Conservation (phyloP, 2,329 filamentous ascomycete species). For the Cadophora sp. region DNA sequence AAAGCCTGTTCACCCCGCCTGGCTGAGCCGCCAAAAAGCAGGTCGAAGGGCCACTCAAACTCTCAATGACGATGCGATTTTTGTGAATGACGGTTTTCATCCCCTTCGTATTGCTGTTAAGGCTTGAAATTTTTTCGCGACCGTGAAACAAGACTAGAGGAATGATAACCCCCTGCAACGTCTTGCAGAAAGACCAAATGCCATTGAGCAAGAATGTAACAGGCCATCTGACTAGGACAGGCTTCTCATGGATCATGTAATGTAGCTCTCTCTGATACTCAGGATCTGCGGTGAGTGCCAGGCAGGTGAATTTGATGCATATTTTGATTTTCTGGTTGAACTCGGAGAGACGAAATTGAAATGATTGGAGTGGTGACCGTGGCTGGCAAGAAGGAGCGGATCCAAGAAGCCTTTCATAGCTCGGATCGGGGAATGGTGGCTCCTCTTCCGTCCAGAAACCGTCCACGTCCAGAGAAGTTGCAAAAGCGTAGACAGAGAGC, state of each 20-base stretch:
- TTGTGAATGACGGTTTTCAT: constrained; percentile 17
- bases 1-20: neutral
- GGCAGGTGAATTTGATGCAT: constrained; percentile 51
- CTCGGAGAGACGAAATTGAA: constrained; percentile 15
- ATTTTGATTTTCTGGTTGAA: constrained; percentile 51
- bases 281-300: constrained; percentile 52
- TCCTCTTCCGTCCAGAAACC: constrained; percentile 7
- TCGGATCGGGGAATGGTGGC: constrained; percentile 15
- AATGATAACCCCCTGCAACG: neutral
- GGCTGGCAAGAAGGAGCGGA: constrained; percentile 7
- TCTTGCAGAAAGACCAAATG: constrained; percentile 53
- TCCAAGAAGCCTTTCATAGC: constrained; percentile 17
- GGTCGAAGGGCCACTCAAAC: constrained; percentile 55
- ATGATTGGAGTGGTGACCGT: neutral
- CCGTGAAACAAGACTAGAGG: constrained; percentile 18
- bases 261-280: constrained; percentile 54
- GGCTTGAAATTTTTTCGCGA: constrained; percentile 2
- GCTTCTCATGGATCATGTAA: constrained; percentile 35
- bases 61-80: constrained; percentile 37
- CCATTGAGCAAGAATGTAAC: constrained; percentile 47
- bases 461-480: constrained; percentile 15
- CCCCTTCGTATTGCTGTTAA: constrained; percentile 12
- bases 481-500: constrained; percentile 17
- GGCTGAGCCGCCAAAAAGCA: constrained; percentile 48
- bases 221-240: constrained; percentile 45